Percentiles rank a stretch among this genome's conserved stretches.
These are phyloP conservation scores for Ustilago esculenta DNA, from an alignment of 1,284 basidiomycete species.

Conservation along the genomic window DNA sequence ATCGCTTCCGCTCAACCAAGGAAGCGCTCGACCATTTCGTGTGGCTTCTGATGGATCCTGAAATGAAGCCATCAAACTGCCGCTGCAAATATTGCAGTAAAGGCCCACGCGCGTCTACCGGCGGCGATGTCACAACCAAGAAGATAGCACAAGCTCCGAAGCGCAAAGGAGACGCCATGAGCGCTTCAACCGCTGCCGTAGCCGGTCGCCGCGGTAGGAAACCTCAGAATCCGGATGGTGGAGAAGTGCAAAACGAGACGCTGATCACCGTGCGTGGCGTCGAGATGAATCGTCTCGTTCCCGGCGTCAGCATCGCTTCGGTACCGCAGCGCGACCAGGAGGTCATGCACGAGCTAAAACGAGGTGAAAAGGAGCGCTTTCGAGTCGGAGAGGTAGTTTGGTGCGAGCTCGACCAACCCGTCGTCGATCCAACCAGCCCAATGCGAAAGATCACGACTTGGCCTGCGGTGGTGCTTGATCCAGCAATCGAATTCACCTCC, in stretches of 20 bases:
- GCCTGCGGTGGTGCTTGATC: slow-evolving; percentile 42
- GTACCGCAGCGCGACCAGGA: slow-evolving; percentile 42
- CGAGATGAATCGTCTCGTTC: slow-evolving; percentile 34
- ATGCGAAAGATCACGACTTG: slow-evolving; percentile 26
- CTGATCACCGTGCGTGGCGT: slow-evolving; percentile 31
- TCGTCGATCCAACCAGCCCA: slow-evolving; percentile 21
- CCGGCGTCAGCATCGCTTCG: slow-evolving; percentile 38
- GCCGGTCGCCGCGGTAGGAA: slow-evolving; percentile 9
- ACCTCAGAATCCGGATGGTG: slow-evolving; percentile 9
- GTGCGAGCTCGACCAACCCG: slow-evolving; percentile 33
- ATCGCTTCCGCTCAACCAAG: slow-evolving; percentile 49
- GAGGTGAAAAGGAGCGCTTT: slow-evolving; percentile 47
- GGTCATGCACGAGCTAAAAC: slow-evolving; percentile 27
- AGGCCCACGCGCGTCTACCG: slow-evolving; percentile 9
- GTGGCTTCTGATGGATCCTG: slow-evolving; percentile 48
- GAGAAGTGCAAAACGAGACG: slow-evolving; percentile 3
- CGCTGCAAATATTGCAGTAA: slow-evolving; percentile 54
- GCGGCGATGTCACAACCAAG: slow-evolving; percentile 11
- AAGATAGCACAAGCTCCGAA: slow-evolving; percentile 12
- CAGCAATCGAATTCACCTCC: slow-evolving; percentile 11
- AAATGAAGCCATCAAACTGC: slow-evolving; percentile 36
- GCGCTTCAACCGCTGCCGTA: slow-evolving; percentile 20
- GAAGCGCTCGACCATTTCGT: slow-evolving; percentile 44
- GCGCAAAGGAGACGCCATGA: slow-evolving; percentile 25
- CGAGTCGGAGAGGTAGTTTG: slow-evolving; percentile 48